Percentiles rank a stretch among this genome's conserved stretches.
Conservation (phyloP, 352 stramenopile species). For the Phytophthora vignae region DNA sequence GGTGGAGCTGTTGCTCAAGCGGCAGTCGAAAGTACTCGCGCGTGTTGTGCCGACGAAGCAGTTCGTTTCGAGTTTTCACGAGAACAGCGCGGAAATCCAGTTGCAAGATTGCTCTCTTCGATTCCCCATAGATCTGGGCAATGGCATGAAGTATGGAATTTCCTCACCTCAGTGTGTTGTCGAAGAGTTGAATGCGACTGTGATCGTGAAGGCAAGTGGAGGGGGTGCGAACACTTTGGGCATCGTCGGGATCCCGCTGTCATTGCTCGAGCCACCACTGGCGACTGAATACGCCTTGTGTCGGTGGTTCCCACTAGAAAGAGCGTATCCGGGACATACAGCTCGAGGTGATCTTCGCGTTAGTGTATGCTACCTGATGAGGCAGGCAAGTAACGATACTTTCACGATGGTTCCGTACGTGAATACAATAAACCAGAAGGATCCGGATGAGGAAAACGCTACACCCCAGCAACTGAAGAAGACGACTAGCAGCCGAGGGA, state of each 20-base stretch:
- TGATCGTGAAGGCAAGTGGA: conserved; percentile 22
- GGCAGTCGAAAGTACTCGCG: conserved; percentile 19
- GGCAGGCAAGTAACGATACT: conserved; percentile 21
- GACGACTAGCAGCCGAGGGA: neutral
- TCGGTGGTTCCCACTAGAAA: conserved; percentile 71
- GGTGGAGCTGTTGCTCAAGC: conserved; percentile 24
- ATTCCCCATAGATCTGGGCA: conserved; percentile 26
- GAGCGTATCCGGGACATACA: conserved; percentile 33
- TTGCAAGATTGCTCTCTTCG: conserved; percentile 23
- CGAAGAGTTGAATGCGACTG: conserved; percentile 33
- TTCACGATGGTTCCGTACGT: conserved; percentile 47
- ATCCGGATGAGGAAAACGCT: neutral
- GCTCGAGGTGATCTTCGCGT: conserved; percentile 56
- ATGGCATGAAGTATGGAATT: conserved; percentile 8
- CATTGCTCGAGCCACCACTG: conserved; percentile 57
- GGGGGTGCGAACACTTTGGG: conserved; percentile 27
- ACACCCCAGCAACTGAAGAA: conserved; percentile 15
- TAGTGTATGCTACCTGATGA: conserved; percentile 48
- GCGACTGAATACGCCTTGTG: conserved; percentile 55
- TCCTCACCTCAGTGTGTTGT: conserved; percentile 32
- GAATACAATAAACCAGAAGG: neutral
- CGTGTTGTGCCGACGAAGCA: conserved; percentile 15
- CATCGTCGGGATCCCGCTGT: conserved; percentile 51
- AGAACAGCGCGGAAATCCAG: conserved; percentile 12
- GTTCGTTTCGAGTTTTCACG: conserved; percentile 22